Base-by-base conservation (phyloP, 371 early-diverging fungal species). In the Mycotypha africana region DNA sequence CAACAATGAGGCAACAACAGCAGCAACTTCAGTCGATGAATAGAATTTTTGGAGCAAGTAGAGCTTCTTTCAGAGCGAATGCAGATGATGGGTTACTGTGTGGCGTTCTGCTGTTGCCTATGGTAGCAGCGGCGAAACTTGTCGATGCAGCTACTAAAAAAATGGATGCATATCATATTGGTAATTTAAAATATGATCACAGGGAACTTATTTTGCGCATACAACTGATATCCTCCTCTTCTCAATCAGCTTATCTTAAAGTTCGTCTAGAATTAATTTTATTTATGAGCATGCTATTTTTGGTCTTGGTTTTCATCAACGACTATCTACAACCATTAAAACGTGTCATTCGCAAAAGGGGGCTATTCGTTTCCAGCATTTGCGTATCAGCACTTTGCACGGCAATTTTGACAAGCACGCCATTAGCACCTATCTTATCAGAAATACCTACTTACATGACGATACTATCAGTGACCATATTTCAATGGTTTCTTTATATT, bases 1-100 rank as follows among this genome's bases (percentile, higher is more conserved):
- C n/a, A n/a, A n/a, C n/a, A n/a, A 23, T 33, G n/a, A 33, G 15
- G 34, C 28, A 33, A 15, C 34, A n/a, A 33, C 34, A n/a, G 34
- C 4, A 4, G n/a, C 15, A 28, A 28, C 6, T 8, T 28, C 12
- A 33, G 5, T 19, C 49, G 6, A 30, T 49, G 12, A 58, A 50
- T 36, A 37, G 51, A 19, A 59, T 54, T 24, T 54, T 50, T 39
- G 54, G 60, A 17, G 58, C 53, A n/a, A 54, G 38, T 3, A 49
- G 38, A 37, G 28, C 43, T 2, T 59, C 54, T 17, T 59, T 59
- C 19, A 74, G 75, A 53, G 49, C 53, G 2, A 60, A 64, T 34
- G 75, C 71, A 12, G 75, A 74, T 47, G 71, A 68, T 51, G 75
- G 75, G 1, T 38, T 65, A 26, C 38, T 68, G 12, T 74, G 70